Percentiles rank a stretch among this genome's conserved stretches.
These are phyloP conservation scores for Epichloe gansuensis DNA, from an alignment of 2,329 filamentous ascomycete genomes.

Conservation along the genomic window DNA sequence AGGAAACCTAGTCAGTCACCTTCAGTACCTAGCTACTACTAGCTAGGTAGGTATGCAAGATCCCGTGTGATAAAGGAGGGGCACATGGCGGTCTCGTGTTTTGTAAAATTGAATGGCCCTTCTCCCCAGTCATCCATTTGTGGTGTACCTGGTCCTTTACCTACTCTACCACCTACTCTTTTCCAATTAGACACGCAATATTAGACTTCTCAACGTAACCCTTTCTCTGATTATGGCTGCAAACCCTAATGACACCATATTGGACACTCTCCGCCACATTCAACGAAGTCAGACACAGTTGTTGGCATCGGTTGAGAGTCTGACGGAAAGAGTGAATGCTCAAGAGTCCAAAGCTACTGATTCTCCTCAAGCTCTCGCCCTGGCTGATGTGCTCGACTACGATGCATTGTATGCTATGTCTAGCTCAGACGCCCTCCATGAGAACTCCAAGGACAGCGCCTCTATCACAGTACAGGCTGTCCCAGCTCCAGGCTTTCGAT, in stretches of 20 bases:
- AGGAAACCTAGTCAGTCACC: background rate
- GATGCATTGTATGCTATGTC: background rate
- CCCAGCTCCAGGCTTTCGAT: conserved; percentile 22
- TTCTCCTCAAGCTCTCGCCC: conserved; percentile 1
- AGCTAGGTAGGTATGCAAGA: background rate
- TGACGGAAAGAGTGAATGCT: conserved; percentile 19
- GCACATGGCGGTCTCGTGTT: background rate
- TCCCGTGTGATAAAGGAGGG: background rate
- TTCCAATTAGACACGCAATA: background rate
- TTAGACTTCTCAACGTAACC: too few species aligned
- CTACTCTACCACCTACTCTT: too few species aligned
- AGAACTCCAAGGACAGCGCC: background rate
- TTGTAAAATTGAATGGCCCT: background rate
- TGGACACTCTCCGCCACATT: conserved; percentile 26
- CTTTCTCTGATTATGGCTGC: background rate
- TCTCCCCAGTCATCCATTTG: background rate
- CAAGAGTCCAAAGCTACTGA: conserved; percentile 5
- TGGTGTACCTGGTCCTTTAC: background rate
- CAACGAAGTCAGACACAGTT: conserved; percentile 29
- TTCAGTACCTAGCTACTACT: background rate
- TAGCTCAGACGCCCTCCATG: background rate
- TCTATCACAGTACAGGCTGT: too few species aligned
- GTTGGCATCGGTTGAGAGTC: conserved; percentile 26
- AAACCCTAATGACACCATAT: conserved; percentile 10
- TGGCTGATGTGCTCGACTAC: background rate